phyloP scores from a whole-genome alignment of 192 early-diverging fungal genomes.

The Gonapodya prolifera region DNA sequence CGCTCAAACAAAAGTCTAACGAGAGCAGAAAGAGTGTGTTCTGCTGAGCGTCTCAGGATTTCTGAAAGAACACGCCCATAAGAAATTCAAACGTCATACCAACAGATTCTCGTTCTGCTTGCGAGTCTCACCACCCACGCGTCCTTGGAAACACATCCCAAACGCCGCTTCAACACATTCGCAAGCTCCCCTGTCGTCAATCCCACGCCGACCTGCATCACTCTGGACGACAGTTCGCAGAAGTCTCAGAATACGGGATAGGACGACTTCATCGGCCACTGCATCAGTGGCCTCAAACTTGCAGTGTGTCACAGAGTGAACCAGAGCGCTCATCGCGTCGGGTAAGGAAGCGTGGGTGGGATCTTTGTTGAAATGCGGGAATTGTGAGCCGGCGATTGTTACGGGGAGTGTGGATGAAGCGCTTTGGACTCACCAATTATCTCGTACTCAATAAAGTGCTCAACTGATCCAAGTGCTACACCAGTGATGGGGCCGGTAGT shows the following conservation, averaged over 20 bases:
- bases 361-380: slow-evolving; percentile 12
- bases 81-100: not conserved
- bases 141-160: slow-evolving; percentile 91
- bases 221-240: slow-evolving; percentile 55
- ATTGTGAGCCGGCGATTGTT: not conserved
- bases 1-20: slow-evolving; percentile 65
- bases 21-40: slow-evolving; percentile 64
- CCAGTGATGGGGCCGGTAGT: slow-evolving; percentile 91
- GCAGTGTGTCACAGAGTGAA: slow-evolving; percentile 82
- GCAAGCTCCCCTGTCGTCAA: slow-evolving; percentile 88
- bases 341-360: slow-evolving; percentile 52
- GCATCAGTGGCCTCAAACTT: slow-evolving; percentile 92
- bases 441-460: slow-evolving; percentile 77
- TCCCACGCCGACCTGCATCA: slow-evolving; percentile 45
- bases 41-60: slow-evolving; percentile 59
- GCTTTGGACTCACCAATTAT: slow-evolving; percentile 34
- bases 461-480: slow-evolving; percentile 74
- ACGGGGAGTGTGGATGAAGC: not conserved
- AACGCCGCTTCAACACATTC: slow-evolving; percentile 96
- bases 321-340: slow-evolving; percentile 52
- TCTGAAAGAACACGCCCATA: slow-evolving; percentile 25
- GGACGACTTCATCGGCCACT: slow-evolving; percentile 86
- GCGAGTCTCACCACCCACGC: slow-evolving; percentile 49
- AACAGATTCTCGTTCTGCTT: not conserved
- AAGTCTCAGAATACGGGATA: slow-evolving; percentile 77